These are phyloP conservation scores for Saxispiralis lemnorum DNA, from an alignment of 495 filamentous ascomycete genomes.

Conservation along the genomic window DNA sequence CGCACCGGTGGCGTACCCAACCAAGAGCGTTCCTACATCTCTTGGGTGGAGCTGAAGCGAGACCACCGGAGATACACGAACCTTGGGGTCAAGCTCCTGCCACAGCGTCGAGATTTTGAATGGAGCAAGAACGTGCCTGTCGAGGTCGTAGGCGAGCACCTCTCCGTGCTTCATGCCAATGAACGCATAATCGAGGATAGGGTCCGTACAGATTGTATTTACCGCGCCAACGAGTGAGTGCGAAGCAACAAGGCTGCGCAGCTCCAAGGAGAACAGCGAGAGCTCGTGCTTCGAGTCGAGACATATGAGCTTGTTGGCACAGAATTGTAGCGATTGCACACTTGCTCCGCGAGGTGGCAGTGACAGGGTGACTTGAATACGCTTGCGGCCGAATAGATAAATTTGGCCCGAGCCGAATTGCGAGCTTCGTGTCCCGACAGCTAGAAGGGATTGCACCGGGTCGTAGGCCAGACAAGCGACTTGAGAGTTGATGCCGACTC, in stretches of 20 bases:
- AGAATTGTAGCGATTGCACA: slow-evolving; percentile 55
- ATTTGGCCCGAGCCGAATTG: slow-evolving; percentile 64
- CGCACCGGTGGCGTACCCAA: slow-evolving; percentile 73
- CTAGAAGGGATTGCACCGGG: slow-evolving; percentile 80
- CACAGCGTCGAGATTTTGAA: slow-evolving; percentile 76
- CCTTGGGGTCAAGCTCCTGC: slow-evolving; percentile 43
- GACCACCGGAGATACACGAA: slow-evolving; percentile 43
- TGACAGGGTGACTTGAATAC: slow-evolving; percentile 51
- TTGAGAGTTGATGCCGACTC: slow-evolving; percentile 78
- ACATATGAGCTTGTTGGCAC: slow-evolving; percentile 60
- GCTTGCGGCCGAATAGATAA: slow-evolving; percentile 74
- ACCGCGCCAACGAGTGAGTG: slow-evolving; percentile 60
- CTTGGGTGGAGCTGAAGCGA: slow-evolving; percentile 70
- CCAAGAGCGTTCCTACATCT: slow-evolving; percentile 79
- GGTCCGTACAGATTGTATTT: slow-evolving; percentile 56
- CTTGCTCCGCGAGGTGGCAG: slow-evolving; percentile 45
- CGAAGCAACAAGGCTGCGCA: slow-evolving; percentile 36
- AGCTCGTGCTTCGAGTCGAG: slow-evolving; percentile 74
- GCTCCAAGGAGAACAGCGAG: slow-evolving; percentile 56
- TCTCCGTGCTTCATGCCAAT: slow-evolving; percentile 40
- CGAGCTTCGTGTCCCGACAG: slow-evolving; percentile 71
- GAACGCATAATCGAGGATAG: slow-evolving; percentile 79
- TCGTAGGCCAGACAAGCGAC: slow-evolving; percentile 69
- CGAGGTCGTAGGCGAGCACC: slow-evolving; percentile 75
- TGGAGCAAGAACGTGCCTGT: slow-evolving; percentile 53